Conservation (phyloP, 371 early-diverging fungal genomes). For the Rhizopus delemar region DNA sequence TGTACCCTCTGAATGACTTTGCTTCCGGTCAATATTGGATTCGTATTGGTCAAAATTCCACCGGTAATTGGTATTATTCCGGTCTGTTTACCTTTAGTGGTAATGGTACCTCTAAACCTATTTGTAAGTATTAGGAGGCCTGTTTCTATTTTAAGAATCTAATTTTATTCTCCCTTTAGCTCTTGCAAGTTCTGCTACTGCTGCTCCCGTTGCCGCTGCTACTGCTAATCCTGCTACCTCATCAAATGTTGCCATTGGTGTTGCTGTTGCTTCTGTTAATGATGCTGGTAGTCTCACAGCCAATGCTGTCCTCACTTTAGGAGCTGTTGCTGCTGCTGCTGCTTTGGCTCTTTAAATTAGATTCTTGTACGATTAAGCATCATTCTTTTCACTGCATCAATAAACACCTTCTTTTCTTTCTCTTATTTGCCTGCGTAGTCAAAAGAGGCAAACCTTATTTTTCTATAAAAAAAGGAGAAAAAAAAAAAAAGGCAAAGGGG, state of each 20-base stretch:
- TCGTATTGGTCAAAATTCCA: constrained; percentile 38
- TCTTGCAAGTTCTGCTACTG: constrained; percentile 15
- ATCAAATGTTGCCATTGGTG: neutral
- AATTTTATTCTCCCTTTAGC: constrained; percentile 1
- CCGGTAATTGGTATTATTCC: constrained; percentile 37
- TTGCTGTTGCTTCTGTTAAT: constrained; percentile 5
- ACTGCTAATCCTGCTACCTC: constrained; percentile 21
- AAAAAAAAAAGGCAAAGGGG: neutral
- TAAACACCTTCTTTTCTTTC: neutral
- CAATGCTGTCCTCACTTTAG: constrained; percentile 35
- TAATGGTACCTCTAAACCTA: constrained; percentile 34
- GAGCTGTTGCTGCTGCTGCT: constrained; percentile 37
- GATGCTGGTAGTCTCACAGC: constrained; percentile 16
- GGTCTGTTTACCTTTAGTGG: constrained; percentile 40
- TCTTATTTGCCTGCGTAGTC: neutral
- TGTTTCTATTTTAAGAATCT: neutral
- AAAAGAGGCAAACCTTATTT: neutral
- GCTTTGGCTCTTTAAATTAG: constrained; percentile 31
- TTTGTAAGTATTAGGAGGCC: constrained; percentile 20
- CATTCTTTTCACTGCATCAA: no score
- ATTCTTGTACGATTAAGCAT: no score
- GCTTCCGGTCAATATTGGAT: constrained; percentile 38
- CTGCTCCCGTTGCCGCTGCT: constrained; percentile 17
- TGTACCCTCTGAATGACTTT: constrained; percentile 41
- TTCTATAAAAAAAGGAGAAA: neutral